Percentiles rank a stretch among this genome's conserved stretches.
Conservation (phyloP, 2,329 filamentous ascomycete genomes). For the Fusarium nodosum region DNA sequence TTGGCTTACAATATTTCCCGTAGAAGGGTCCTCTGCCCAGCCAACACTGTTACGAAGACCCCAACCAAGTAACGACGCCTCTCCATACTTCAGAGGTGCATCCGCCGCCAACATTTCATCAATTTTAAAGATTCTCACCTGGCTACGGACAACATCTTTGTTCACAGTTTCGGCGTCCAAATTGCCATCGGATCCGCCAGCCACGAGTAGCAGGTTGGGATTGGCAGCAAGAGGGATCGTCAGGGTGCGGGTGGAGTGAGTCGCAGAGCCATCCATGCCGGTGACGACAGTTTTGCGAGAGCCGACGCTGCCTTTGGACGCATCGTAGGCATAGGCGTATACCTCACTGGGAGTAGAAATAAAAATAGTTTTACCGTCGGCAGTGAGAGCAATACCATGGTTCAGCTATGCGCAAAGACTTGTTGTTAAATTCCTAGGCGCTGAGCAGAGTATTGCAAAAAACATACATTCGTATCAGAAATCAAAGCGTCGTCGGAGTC, state of each 20-base stretch:
- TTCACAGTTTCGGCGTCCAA: constrained; percentile 11
- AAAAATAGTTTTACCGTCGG: constrained; percentile 21
- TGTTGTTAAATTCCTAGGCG: background rate
- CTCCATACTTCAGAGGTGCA: background rate
- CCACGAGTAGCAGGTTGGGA: constrained; percentile 17
- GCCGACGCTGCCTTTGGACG: constrained; percentile 2
- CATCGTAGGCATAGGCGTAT: constrained; percentile 23
- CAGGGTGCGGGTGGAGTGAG: constrained; percentile 17
- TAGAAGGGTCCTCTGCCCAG: constrained; percentile 18
- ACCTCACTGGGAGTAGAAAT: constrained; percentile 26
- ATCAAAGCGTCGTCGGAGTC: constrained; percentile 17
- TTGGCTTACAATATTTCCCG: constrained; percentile 12
- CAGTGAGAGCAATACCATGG: constrained; percentile 13
- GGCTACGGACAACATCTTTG: constrained; percentile 16
- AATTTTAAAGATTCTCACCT: constrained; percentile 10
- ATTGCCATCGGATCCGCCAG: constrained; percentile 19
- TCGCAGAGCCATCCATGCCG: constrained; percentile 15
- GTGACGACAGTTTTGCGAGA: constrained; percentile 8
- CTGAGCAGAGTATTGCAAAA: too few species aligned
- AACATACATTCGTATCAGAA: constrained; percentile 8
- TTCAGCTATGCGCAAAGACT: background rate
- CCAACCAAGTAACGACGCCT: constrained; percentile 7
- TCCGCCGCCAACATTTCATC: constrained; percentile 8
- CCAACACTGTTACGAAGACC: constrained; percentile 26
- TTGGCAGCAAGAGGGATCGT: constrained; percentile 13